phyloP scores from a whole-genome alignment of 805 yeast genomes.

The Brettanomyces custersianus region DNA sequence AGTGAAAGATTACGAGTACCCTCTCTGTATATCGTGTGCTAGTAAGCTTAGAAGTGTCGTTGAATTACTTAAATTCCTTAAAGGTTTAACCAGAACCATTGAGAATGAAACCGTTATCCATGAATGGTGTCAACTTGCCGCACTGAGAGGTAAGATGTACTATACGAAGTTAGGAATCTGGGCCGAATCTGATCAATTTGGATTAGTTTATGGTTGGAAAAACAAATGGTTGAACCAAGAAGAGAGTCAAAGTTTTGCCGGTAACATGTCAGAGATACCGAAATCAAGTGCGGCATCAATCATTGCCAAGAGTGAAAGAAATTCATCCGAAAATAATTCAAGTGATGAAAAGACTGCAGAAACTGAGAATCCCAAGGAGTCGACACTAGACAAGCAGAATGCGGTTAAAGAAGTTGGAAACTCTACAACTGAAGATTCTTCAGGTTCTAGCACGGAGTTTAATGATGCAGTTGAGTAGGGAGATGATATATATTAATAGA shows the following conservation, averaged over 20 bases:
- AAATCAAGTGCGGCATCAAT: neutral
- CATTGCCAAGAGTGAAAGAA: neutral
- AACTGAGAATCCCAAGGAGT: neutral
- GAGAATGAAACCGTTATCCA: conserved; percentile 26
- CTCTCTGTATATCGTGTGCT: conserved; percentile 77
- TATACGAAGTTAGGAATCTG: conserved; percentile 82
- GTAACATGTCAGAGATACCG: neutral
- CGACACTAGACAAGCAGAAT: neutral
- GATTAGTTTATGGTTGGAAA: conserved; percentile 26
- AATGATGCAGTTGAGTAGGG: neutral
- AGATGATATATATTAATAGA: no score
- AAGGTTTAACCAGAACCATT: conserved; percentile 29
- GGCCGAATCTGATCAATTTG: conserved; percentile 34
- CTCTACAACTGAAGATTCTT: neutral
- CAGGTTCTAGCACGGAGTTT: neutral
- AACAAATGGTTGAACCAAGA: conserved; percentile 19
- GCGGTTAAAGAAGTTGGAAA: neutral
- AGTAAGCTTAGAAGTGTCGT: conserved; percentile 72
- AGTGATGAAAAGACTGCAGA: neutral
- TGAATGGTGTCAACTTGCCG: conserved; percentile 51
- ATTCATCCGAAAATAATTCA: neutral
- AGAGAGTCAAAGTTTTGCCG: neutral
- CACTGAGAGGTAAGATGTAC: conserved; percentile 63
- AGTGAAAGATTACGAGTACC: conserved; percentile 35
- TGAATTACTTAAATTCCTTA: conserved; percentile 70